A percentile compares a stretch with the other conserved stretches of the same genome.
Evolutionary conservation across 2,329 filamentous ascomycete genomes (phyloP).

Genomic region (Xylaria sp.): DNA sequence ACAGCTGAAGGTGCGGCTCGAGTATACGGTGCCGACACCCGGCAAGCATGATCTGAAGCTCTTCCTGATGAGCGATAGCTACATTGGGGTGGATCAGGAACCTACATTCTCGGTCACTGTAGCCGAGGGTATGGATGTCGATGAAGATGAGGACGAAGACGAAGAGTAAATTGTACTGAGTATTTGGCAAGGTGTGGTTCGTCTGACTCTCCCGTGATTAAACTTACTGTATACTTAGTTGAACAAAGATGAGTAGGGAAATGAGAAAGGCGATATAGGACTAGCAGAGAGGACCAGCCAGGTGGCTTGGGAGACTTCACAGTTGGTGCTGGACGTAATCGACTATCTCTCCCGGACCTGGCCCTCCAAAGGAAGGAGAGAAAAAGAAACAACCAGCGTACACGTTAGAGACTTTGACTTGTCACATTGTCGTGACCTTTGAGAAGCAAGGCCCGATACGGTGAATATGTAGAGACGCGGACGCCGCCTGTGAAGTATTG

Average conservation of each 20-base stretch:
- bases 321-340: background rate
- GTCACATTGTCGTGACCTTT: background rate
- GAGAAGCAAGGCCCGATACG: constrained; percentile 1
- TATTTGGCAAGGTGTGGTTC: constrained; percentile 42
- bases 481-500: background rate
- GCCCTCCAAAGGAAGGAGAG: background rate
- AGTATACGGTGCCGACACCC: constrained; percentile 86
- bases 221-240: constrained; percentile 51
- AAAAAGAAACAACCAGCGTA: background rate
- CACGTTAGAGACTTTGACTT: background rate
- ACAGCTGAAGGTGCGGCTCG: constrained; percentile 80
- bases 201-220: constrained; percentile 39
- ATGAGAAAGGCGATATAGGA: constrained; percentile 27
- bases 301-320: constrained; percentile 17
- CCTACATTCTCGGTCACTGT: constrained; percentile 86
- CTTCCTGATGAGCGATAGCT: constrained; percentile 96
- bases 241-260: constrained; percentile 33
- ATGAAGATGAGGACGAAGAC: constrained; percentile 83
- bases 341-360: background rate
- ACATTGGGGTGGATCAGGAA: constrained; percentile 96
- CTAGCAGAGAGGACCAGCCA: constrained; percentile 27
- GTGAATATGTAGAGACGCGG: constrained; percentile 21
- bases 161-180: constrained; percentile 53
- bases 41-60: constrained; percentile 90
- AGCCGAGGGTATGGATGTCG: constrained; percentile 94